Base-by-base conservation (phyloP, 1,284 basidiomycete species). In the Pseudozyma sp. region DNA sequence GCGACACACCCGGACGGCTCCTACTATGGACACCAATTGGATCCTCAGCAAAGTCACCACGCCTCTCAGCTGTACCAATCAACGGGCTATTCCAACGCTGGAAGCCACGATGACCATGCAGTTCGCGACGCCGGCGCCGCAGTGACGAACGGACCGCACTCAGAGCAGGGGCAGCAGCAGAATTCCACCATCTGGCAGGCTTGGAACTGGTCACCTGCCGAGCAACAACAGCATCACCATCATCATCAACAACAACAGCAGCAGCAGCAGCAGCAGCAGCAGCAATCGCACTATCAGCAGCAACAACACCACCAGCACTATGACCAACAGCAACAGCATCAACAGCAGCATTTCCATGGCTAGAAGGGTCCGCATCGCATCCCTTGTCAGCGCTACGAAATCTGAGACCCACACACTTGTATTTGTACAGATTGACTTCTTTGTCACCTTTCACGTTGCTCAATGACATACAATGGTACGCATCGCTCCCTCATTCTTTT, bases 331-430 rank as follows among this genome's bases (percentile, higher is more conserved):
- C 53, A 47, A 7, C 59, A 49, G 0, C 54, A 57, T 7, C 56
- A 55, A 48, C 60, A 59, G 18, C 54, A 67, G 9, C 43, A 63
- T 34, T 35, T 34, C 21, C 39, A 18, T 42, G 31, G 42, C 5
- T 21, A 38, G 36, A 13, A 43, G 13, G 36, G 25, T 3, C 25
- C 25, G 25, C 25, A 31, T 31, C 25, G 25, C 25, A 31, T 31
- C 25, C 25, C 3, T 3, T 31, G 3, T 31, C 25, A 6, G 25
- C 25, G 25, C 25, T 3, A 3, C 25, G 25, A 31, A 6, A 31
- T 6, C 25, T 31, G 3, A 31, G 25, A 31, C 25, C 25, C 25
- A 31, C 25, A 31, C 25, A 31, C 25, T 31, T 31, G 25, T 31
- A 31, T 31, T 31, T 31, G 25, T 31, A 31, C 6, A 31, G 25